Conservation (phyloP, 345 rosid genomes). For the Moricandia moricandioides region DNA sequence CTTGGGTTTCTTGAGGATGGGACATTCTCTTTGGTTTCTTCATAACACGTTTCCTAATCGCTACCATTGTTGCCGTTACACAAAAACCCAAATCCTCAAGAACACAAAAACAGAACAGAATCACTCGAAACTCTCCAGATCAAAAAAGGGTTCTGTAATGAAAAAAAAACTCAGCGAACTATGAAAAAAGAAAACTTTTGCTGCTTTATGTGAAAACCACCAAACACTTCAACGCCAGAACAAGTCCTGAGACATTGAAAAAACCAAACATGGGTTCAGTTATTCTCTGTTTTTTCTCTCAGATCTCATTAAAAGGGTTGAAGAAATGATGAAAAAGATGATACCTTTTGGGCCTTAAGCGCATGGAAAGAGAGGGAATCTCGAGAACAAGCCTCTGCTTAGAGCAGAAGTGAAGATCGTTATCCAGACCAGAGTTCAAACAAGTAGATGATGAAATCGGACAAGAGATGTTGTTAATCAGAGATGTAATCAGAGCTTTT, state of each 20-base stretch:
- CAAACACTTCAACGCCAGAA: conserved; percentile 75
- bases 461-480: conserved; percentile 50
- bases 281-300: not conserved
- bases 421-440: conserved; percentile 21
- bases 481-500: conserved; percentile 69
- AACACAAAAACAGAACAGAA: not conserved
- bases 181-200: conserved; percentile 45
- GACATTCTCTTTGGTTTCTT: conserved; percentile 28
- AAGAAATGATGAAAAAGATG: not conserved
- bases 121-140: conserved; percentile 8
- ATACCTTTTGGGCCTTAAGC: conserved; percentile 81
- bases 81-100: conserved; percentile 22
- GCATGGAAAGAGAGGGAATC: conserved; percentile 78
- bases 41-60: conserved; percentile 26
- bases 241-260: conserved; percentile 66
- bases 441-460: conserved; percentile 20
- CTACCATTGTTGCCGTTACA: conserved; percentile 41
- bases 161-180: conserved; percentile 57
- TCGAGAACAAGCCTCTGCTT: conserved; percentile 59
- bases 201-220: conserved; percentile 69
- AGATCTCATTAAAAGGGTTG: conserved; percentile 12
- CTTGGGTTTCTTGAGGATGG: conserved; percentile 26
- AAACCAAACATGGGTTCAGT: not conserved
- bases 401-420: conserved; percentile 59
- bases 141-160: conserved; percentile 33